These are phyloP conservation scores for Dunaliella primolecta DNA, from an alignment of 139 green algal species.

Conservation along the genomic window DNA sequence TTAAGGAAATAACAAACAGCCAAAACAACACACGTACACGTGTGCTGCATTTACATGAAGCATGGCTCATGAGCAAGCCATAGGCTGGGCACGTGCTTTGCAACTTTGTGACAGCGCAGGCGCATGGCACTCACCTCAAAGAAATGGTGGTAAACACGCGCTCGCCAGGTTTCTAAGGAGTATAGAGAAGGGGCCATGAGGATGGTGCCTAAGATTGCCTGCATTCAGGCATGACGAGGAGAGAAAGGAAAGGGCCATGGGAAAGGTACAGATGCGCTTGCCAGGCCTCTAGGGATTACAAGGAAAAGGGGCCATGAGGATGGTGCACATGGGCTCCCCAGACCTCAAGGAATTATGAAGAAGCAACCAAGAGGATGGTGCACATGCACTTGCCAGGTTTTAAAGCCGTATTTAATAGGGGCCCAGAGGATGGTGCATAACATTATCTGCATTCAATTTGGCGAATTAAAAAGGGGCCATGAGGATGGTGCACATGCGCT, in stretches of 20 bases:
- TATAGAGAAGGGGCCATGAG: slow-evolving; percentile 53
- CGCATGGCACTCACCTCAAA: slow-evolving; percentile 2
- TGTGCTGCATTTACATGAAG: no score
- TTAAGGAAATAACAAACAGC: neutral
- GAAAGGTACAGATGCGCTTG: neutral
- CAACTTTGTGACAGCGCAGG: no score
- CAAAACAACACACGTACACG: neutral
- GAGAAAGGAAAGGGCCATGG: neutral
- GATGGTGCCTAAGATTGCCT: slow-evolving; percentile 33
- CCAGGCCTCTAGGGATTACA: no score
- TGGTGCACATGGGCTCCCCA: neutral
- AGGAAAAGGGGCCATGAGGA: neutral
- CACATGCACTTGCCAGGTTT: no score
- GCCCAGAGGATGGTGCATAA: no score
- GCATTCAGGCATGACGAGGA: slow-evolving; percentile 6
- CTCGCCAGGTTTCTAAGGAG: slow-evolving; percentile 30
- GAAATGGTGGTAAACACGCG: slow-evolving; percentile 23
- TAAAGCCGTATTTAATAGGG: no score
- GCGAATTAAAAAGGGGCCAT: neutral
- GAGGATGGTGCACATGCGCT: no score
- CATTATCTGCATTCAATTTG: no score
- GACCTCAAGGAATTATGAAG: no score
- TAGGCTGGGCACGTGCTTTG: no score
- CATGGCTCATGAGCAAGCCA: no score
- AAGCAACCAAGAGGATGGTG: no score